Base-by-base conservation (phyloP, 208 protist genomes). In the Angomonas deanei region DNA sequence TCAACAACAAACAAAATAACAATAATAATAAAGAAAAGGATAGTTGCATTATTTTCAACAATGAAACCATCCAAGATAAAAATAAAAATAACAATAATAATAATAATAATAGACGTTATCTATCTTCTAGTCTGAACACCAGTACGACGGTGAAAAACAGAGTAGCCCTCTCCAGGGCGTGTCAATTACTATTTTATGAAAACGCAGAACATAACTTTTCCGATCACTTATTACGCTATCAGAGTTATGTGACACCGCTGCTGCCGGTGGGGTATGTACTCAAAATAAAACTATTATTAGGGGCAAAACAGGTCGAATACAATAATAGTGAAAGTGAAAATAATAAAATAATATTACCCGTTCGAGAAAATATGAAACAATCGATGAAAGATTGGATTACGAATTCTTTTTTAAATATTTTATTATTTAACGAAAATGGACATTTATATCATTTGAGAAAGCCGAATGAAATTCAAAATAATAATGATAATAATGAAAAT, bases 201-300 rank as follows among this genome's bases (percentile, higher is more conserved):
- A 65, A 70, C 34, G 80, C 79, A 0, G n/a, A n/a, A n/a, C n/a
- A n/a, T n/a, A n/a, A n/a, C n/a, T n/a, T n/a, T n/a, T n/a, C n/a
- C n/a, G 70, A 79, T 8, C 86, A 80, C 78, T 52, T 91, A 39
- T 59, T 87, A 27, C 70, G 78, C 27, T 86, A 91, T 59, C 80
- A 91, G 59, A 72, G 80, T 2, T 91, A 91, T 68, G 46, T 87
- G 39, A 84, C 84, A 15, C 80, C 84, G 13, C 72, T 91, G 10
- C 76, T 91, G 31, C 84, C 84, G 3, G 78, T 91, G 3, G 84
- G 70, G n/a, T 91, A 87, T 65, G 84, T 91, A 21, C 68, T 71
- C 28, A 79, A 80, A 48, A 68, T 91, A 30, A 67, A 62, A 6
- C 67, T 91, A 26, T 32, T 57, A 3, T 26, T 91, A 11, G 79